Base-by-base conservation (phyloP, 2,329 filamentous ascomycete genomes). In the Podosphaera aphanis region DNA sequence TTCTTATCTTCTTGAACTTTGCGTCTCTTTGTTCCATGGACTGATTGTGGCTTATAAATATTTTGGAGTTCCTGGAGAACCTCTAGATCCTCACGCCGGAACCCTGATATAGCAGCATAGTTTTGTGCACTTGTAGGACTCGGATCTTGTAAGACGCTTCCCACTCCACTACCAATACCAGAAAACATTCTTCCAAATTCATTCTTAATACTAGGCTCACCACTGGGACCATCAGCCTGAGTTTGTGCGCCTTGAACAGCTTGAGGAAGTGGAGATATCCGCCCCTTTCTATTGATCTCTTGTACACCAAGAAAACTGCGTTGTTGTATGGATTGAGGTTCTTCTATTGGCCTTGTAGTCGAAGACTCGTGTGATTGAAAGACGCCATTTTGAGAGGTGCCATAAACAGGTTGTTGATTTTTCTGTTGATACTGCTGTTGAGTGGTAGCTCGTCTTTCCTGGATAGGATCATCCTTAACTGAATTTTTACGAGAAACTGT, bases 151-250 rank as follows among this genome's bases (percentile, higher is more conserved):
- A 66, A 62, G 13, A 62, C 62, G 38, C 63, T 64, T 25, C 73
- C 73, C 16, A 78, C 66, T 31, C 77, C 77, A 59, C 74, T 77
- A 15, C 77, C 86, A 52, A 95, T 84, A n/a, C 88, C 88, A 16
- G 83, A 84, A 62, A 93, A 94, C 70, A 94, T 93, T 50, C 84
- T 78, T 23, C 86, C 86, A 59, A 94, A 86, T 59, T 94, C 88
- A 58, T 78, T 92, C 67, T 94, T 93, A 57, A 94, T 93, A 38
- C 81, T 81, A 10, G 84, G 81, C 59, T 93, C 85, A 15, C 79
- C 81, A 13, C 77, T 74, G 5, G 84, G 83, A 2, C 81, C 83
- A 45, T 81, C 71, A 35, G 81, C 73, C 54, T 85, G 81, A 15
- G 79, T 75, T 59, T 93, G 86, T 1, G 83, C 86, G 19, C 88